phyloP scores from a whole-genome alignment of 2,329 filamentous ascomycete species.

The Colletotrichum agaves region DNA sequence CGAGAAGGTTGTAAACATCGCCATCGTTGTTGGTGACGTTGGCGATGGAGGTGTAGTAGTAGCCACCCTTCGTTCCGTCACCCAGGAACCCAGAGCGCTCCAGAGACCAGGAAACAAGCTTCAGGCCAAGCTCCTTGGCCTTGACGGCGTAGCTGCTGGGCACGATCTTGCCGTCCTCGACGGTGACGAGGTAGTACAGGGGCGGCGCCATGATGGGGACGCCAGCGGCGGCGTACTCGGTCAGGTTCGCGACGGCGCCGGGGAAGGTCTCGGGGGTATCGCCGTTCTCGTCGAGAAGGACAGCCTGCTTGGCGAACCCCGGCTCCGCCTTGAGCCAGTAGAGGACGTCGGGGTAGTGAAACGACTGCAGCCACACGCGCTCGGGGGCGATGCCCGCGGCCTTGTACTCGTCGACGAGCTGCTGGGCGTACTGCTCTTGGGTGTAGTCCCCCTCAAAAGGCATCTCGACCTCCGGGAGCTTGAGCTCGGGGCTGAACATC shows the following conservation, averaged over 20 bases:
- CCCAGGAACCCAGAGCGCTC: conserved; percentile 72
- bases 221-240: conserved; percentile 64
- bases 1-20: conserved; percentile 73
- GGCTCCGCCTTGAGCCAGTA: conserved; percentile 75
- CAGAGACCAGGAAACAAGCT: conserved; percentile 75
- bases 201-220: conserved; percentile 73
- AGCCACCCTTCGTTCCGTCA: conserved; percentile 58
- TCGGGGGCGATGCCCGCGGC: conserved; percentile 60
- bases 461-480: conserved; percentile 76
- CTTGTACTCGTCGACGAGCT: conserved; percentile 71
- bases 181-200: conserved; percentile 68
- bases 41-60: conserved; percentile 67
- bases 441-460: conserved; percentile 74
- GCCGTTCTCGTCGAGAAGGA: conserved; percentile 73
- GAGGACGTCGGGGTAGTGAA: conserved; percentile 70
- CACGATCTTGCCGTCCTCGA: conserved; percentile 64
- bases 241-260: conserved; percentile 66
- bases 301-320: conserved; percentile 68
- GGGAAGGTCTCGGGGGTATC: conserved; percentile 62
- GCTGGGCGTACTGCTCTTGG: conserved; percentile 71
- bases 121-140: conserved; percentile 69
- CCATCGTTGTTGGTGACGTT: conserved; percentile 70
- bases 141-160: conserved; percentile 71
- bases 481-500: conserved; percentile 74
- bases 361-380: conserved; percentile 72